Evolutionary conservation across 345 rosid species (phyloP), one percentile per base, ranked within the genome.

Genomic region (Mercurialis annua): DNA sequence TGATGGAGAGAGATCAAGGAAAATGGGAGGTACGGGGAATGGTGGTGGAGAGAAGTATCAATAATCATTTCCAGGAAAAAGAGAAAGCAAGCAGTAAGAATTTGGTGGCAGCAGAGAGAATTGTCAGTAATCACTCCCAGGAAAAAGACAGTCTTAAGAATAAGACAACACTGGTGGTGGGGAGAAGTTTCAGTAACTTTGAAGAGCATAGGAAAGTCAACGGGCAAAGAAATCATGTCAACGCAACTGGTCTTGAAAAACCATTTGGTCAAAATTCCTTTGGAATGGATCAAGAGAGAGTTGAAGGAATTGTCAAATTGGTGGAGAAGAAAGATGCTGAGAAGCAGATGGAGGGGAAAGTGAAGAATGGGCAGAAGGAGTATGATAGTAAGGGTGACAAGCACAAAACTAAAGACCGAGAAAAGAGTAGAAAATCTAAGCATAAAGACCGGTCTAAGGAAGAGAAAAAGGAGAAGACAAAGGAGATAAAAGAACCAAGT

Each of bases 391-490:
- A 73, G 78, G 53, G 58, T 77, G 70, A 71, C 6, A 78, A 75
- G 71, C 70, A 79, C 48, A 64, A 75, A 70, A 43, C 10, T 44
- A 70, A 51, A 72, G 74, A 75, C 61, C 61, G 30, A 64, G 80
- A 72, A 43, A 78, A 70, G 68, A 71, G 47, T 59, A 52, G 57
- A 42, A 76, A 66, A 73, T 67, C 81, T 15, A 82, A 80, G 58
- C 72, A 73, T 46, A 69, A 71, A 71, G 71, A 76, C 33, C 53
- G 71, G 70, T 76, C 65, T 58, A 81, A 81, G 36, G 78, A 77
- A 51, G 76, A 74, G 75, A 77, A 76, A 71, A 73, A 61, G 71
- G 79, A 78, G 72, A 81, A 78, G 60, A 66, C 67, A 38, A 81
- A 72, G 73, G 78, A 77, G 66, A 69, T 74, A 36, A 78, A 36